Percentiles rank a stretch among this genome's conserved stretches.
Conservation (phyloP, 2,329 filamentous ascomycete species). For the Ophiostoma angusticollis region DNA sequence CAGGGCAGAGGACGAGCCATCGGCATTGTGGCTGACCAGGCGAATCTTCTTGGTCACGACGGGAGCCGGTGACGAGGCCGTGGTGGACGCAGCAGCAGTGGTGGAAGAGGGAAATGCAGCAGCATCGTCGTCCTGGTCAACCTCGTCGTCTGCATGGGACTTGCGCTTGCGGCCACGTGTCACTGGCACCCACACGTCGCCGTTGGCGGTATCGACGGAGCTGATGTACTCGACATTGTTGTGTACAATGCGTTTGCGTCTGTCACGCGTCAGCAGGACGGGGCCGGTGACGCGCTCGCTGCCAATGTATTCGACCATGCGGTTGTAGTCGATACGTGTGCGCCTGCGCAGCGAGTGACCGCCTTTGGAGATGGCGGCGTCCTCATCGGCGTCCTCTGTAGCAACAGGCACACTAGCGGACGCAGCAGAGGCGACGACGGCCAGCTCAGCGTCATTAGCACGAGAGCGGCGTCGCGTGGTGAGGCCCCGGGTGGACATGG, state of each 20-base stretch:
- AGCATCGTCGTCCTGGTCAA: slow-evolving; percentile 22
- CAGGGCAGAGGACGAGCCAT: not conserved
- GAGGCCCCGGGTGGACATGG: slow-evolving; percentile 10
- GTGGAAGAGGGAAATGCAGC: no score
- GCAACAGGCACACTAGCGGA: no score
- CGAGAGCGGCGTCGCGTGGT: slow-evolving; percentile 30
- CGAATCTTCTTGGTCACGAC: slow-evolving; percentile 25
- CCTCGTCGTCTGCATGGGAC: slow-evolving; percentile 8
- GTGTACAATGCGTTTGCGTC: slow-evolving; percentile 11
- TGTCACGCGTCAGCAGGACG: slow-evolving; percentile 20
- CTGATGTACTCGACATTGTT: no score
- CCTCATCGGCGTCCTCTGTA: slow-evolving; percentile 18
- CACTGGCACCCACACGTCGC: not conserved
- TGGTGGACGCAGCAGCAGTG: slow-evolving; percentile 9
- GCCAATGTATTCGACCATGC: slow-evolving; percentile 21
- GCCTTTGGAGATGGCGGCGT: slow-evolving; percentile 39
- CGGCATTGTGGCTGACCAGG: slow-evolving; percentile 13
- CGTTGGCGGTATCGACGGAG: no score
- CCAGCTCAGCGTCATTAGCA: slow-evolving; percentile 26
- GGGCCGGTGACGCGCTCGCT: slow-evolving; percentile 3
- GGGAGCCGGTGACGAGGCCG: slow-evolving; percentile 16
- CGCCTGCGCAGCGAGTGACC: slow-evolving; percentile 46
- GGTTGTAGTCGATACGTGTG: slow-evolving; percentile 44
- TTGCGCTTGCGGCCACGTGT: slow-evolving; percentile 22
- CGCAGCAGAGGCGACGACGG: slow-evolving; percentile 25